Evolutionary conservation across 805 yeast species (phyloP).

Genomic region (Wickerhamiella cacticola): DNA sequence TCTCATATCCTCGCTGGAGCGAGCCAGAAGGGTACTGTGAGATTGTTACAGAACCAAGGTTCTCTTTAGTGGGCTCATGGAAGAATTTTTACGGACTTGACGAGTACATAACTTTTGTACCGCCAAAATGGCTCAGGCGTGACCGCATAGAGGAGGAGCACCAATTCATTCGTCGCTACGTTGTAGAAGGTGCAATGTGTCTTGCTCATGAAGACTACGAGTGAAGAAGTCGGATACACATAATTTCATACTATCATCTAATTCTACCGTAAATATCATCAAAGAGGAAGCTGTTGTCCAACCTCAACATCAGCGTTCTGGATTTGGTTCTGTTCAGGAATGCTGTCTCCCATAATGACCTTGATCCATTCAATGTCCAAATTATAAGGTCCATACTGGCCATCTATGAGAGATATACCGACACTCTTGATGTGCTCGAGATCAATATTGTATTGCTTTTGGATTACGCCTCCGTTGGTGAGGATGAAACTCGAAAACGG

Average conservation of each 20-base stretch:
- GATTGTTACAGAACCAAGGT: neutral
- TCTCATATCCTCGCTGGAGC: neutral
- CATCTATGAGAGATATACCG: slow-evolving; percentile 68
- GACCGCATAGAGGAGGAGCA: neutral
- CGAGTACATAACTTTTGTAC: slow-evolving; percentile 1
- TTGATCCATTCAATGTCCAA: slow-evolving; percentile 62
- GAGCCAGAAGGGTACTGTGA: neutral
- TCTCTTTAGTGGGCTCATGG: slow-evolving; percentile 28
- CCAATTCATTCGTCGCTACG: slow-evolving; percentile 18
- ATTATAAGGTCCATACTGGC: slow-evolving; percentile 62
- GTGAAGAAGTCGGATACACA: neutral
- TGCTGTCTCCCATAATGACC: slow-evolving; percentile 33
- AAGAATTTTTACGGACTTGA: slow-evolving; percentile 25
- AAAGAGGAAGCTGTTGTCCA: slow-evolving; percentile 9
- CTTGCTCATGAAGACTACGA: neutral
- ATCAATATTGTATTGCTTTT: slow-evolving; percentile 47
- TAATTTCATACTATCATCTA: neutral
- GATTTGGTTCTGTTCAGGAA: neutral
- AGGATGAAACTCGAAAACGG: slow-evolving; percentile 69
- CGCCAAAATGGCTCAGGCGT: slow-evolving; percentile 2
- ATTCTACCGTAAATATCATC: neutral
- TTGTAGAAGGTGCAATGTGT: slow-evolving; percentile 13
- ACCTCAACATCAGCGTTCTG: neutral
- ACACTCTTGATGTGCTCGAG: slow-evolving; percentile 54
- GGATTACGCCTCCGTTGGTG: slow-evolving; percentile 69